These are phyloP conservation scores for Lantana camara DNA, from an alignment of 257 asterid genomes.

Conservation along the genomic window DNA sequence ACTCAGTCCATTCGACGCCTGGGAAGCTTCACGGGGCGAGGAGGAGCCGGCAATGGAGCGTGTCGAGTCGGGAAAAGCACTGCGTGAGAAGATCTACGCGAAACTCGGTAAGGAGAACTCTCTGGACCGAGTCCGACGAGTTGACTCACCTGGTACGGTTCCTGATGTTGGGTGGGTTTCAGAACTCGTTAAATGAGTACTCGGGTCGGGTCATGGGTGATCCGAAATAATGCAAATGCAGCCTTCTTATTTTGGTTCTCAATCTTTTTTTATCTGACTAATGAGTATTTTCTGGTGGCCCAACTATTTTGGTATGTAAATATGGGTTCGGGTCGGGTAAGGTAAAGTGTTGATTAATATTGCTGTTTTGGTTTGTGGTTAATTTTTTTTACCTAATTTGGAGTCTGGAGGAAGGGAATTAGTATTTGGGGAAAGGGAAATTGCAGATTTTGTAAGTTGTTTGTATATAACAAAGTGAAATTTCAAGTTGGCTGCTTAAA, in stretches of 20 bases:
- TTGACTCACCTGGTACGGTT: not conserved
- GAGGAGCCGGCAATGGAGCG: constrained; percentile 57
- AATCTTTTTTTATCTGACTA: constrained; percentile 23
- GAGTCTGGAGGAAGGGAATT: not conserved
- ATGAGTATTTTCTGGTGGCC: constrained; percentile 27
- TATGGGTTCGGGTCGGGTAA: constrained; percentile 31
- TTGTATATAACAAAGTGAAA: constrained; percentile 24
- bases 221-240: constrained; percentile 27
- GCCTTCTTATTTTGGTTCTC: constrained; percentile 4
- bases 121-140: constrained; percentile 33
- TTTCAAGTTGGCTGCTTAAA: constrained; percentile 22
- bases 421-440: not conserved
- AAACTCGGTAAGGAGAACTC: constrained; percentile 53
- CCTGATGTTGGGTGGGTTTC: constrained; percentile 63
- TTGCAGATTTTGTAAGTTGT: constrained; percentile 32
- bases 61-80: constrained; percentile 49
- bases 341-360: constrained; percentile 16
- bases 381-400: not conserved
- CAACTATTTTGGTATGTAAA: constrained; percentile 24
- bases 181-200: constrained; percentile 48
- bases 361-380: no score
- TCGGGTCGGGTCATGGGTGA: constrained; percentile 7
- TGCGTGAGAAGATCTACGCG: constrained; percentile 48
- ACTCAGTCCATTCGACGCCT: constrained; percentile 30
- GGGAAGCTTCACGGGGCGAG: constrained; percentile 27